A percentile compares a stretch with the other conserved stretches of the same genome.
Conservation (phyloP, 169 alveolate genomes). For the Ichthyophthirius multifiliis region DNA sequence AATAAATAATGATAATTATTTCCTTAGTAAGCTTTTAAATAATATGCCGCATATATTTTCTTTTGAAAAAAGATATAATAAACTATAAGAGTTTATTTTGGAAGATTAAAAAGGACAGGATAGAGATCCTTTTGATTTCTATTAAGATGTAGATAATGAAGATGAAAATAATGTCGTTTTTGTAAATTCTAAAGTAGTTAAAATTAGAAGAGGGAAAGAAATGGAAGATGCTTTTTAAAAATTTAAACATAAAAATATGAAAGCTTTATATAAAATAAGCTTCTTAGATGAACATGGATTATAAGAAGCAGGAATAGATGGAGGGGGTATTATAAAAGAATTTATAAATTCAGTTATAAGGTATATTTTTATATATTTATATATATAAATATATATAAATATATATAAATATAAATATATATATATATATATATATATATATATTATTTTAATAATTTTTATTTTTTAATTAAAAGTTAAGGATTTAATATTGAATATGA, state of each 20-base stretch:
- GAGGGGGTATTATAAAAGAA: slow-evolving; percentile 98
- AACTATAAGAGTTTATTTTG: neutral
- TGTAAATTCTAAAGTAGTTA: neutral
- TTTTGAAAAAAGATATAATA: slow-evolving; percentile 8
- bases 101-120: neutral
- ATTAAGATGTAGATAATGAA: neutral
- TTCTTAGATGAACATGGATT: slow-evolving; percentile 88
- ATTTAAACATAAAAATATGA: slow-evolving; percentile 23
- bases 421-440: neutral
- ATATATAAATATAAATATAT: neutral
- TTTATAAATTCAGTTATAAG: slow-evolving; percentile 88
- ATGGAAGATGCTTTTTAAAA: slow-evolving; percentile 14
- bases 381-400: neutral
- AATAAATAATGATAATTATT: neutral
- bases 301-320: slow-evolving; percentile 95
- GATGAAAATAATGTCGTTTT: neutral
- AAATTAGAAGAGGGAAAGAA: slow-evolving; percentile 33
- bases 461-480: neutral
- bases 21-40: neutral
- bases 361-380: slow-evolving; percentile 84
- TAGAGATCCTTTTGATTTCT: slow-evolving; percentile 15
- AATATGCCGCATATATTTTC: slow-evolving; percentile 9
- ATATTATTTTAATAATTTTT: neutral
- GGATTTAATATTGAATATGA: slow-evolving; percentile 20
- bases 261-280: slow-evolving; percentile 68